A percentile compares a stretch with the other conserved stretches of the same genome.
phyloP scores from a whole-genome alignment of 2,329 filamentous ascomycete species.

The Blastomyces parvus region DNA sequence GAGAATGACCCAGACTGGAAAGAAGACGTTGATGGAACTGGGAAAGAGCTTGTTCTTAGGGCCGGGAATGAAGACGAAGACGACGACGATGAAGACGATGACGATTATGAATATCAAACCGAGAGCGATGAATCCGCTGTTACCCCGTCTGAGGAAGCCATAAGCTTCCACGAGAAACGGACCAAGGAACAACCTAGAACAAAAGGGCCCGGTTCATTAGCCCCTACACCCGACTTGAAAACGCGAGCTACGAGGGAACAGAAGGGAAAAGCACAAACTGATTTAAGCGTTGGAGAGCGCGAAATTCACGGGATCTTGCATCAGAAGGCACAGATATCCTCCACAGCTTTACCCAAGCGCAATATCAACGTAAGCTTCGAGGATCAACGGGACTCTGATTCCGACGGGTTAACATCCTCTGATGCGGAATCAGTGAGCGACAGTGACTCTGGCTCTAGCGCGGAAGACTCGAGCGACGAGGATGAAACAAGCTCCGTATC shows the following conservation, averaged over 20 bases:
- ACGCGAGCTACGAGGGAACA: not conserved
- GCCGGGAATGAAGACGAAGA: slow-evolving; percentile 24
- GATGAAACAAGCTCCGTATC: slow-evolving; percentile 20
- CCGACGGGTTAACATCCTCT: slow-evolving; percentile 8
- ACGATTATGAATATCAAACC: slow-evolving; percentile 28
- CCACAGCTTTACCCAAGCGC: slow-evolving; percentile 20
- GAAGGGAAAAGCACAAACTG: not conserved
- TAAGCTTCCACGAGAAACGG: slow-evolving; percentile 6
- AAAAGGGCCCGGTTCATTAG: slow-evolving; percentile 8
- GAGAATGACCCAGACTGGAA: slow-evolving; percentile 20
- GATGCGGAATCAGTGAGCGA: slow-evolving; percentile 15
- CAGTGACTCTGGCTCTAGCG: slow-evolving; percentile 14
- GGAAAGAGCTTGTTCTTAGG: slow-evolving; percentile 14
- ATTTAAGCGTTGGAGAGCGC: not conserved
- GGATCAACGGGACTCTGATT: slow-evolving; percentile 13
- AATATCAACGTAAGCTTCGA: slow-evolving; percentile 30
- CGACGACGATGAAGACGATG: slow-evolving; percentile 20
- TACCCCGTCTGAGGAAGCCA: slow-evolving; percentile 35
- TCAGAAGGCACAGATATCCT: slow-evolving; percentile 5
- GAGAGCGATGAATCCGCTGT: slow-evolving; percentile 37
- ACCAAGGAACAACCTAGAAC: slow-evolving; percentile 11
- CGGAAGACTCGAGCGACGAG: slow-evolving; percentile 14
- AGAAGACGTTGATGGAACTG: slow-evolving; percentile 13
- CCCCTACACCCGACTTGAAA: slow-evolving; percentile 12
- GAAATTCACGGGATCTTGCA: slow-evolving; percentile 1